phyloP scores from a whole-genome alignment of 225 moss, liverwort and hornwort species.

The Lunularia cruciata region DNA sequence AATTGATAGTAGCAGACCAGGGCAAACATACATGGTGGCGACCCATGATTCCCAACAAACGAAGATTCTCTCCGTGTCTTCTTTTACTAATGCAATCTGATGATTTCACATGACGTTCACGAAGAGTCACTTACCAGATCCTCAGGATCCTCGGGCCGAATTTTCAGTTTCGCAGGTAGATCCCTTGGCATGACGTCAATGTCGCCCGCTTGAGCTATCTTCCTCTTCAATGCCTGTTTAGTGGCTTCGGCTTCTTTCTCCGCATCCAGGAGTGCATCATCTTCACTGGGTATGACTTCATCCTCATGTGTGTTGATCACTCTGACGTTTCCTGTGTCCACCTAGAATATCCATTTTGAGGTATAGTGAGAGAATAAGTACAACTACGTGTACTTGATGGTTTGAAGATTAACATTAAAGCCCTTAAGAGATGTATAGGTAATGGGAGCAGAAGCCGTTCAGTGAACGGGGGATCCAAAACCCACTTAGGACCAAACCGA shows the following conservation, averaged over 20 bases:
- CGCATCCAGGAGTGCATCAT: conserved; percentile 56
- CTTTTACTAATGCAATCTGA: too few species aligned
- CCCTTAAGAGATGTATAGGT: too few species aligned
- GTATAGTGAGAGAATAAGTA: too few species aligned
- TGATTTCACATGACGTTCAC: neutral
- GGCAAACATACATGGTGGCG: too few species aligned
- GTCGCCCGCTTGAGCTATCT: conserved; percentile 69
- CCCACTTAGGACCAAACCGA: too few species aligned
- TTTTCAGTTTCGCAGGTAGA: conserved; percentile 83
- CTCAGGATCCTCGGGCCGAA: conserved; percentile 83
- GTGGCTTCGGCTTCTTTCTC: conserved; percentile 96
- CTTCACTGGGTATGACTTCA: conserved; percentile 40
- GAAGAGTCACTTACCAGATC: conserved; percentile 54
- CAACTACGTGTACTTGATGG: too few species aligned
- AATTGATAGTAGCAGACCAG: too few species aligned
- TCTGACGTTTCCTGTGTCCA: conserved; percentile 72
- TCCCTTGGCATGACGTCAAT: conserved; percentile 74
- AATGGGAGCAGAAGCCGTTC: too few species aligned
- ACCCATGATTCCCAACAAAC: too few species aligned
- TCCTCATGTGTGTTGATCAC: conserved; percentile 48
- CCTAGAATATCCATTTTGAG: conserved; percentile 42
- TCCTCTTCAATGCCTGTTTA: conserved; percentile 71
- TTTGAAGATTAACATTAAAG: too few species aligned
- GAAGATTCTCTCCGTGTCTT: too few species aligned
- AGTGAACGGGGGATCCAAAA: too few species aligned